A percentile compares a stretch with the other conserved stretches of the same genome.
Conservation (phyloP, 352 stramenopile species). For the Phytophthora sojae region DNA sequence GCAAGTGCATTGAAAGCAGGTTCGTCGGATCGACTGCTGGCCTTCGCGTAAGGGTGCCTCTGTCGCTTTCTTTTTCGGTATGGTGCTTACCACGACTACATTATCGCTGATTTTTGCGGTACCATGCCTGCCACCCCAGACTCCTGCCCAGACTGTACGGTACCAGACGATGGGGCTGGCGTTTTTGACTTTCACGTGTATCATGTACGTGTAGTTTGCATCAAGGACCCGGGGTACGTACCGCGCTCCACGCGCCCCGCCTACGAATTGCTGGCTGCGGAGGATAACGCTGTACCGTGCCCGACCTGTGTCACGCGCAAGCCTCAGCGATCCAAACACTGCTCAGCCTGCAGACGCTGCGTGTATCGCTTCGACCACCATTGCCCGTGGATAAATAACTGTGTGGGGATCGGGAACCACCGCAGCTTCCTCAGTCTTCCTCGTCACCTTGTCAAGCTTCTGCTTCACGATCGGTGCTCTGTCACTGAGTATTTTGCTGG, state of each 20-base stretch:
- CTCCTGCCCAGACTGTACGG: slow-evolving; percentile 10
- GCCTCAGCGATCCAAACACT: slow-evolving; percentile 82
- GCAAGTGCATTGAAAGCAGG: slow-evolving; percentile 71
- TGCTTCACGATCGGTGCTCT: slow-evolving; percentile 56
- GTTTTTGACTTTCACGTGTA: slow-evolving; percentile 54
- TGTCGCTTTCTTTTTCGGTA: slow-evolving; percentile 76
- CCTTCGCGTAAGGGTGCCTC: slow-evolving; percentile 69
- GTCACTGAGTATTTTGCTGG: slow-evolving; percentile 59
- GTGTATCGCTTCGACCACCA: slow-evolving; percentile 88
- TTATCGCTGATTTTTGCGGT: slow-evolving; percentile 68
- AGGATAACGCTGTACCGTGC: slow-evolving; percentile 72
- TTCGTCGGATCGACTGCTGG: slow-evolving; percentile 69
- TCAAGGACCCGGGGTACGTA: slow-evolving; percentile 83
- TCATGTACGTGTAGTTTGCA: slow-evolving; percentile 83
- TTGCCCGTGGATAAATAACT: slow-evolving; percentile 91
- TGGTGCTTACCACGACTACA: slow-evolving; percentile 54
- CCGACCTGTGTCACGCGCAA: slow-evolving; percentile 84
- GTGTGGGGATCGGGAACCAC: slow-evolving; percentile 79
- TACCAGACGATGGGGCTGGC: slow-evolving; percentile 46
- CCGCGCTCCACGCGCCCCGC: slow-evolving; percentile 62
- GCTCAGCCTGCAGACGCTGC: slow-evolving; percentile 77
- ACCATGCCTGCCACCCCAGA: slow-evolving; percentile 45
- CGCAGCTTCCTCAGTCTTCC: slow-evolving; percentile 78
- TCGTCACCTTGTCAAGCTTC: slow-evolving; percentile 55
- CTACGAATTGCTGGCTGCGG: slow-evolving; percentile 76